Conservation (phyloP, 148 eudicot genomes). For the Diospyros lotus region DNA sequence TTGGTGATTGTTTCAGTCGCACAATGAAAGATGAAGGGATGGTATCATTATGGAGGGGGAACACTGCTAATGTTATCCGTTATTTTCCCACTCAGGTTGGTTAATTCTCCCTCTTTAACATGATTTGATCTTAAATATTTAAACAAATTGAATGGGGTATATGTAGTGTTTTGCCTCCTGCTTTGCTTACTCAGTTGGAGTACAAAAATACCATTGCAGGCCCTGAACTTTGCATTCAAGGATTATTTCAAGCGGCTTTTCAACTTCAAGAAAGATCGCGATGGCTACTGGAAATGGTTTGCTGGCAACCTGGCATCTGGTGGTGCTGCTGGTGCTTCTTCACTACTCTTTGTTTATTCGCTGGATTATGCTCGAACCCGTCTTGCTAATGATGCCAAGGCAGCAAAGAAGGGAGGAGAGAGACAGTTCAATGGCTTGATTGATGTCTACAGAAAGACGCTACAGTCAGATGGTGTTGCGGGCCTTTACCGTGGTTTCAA, state of each 20-base stretch:
- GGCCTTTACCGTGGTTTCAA: slow-evolving; percentile 80
- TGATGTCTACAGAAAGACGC: slow-evolving; percentile 68
- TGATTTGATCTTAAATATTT: not conserved
- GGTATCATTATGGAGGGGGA: slow-evolving; percentile 44
- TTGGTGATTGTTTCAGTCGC: slow-evolving; percentile 36
- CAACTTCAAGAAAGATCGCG: slow-evolving; percentile 67
- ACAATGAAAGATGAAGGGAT: slow-evolving; percentile 40
- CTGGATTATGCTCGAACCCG: slow-evolving; percentile 70
- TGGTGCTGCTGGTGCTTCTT: slow-evolving; percentile 70
- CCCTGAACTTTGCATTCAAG: slow-evolving; percentile 71
- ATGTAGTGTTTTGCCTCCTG: too few relatives aligned
- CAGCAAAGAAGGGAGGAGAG: slow-evolving; percentile 59
- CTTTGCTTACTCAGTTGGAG: not conserved
- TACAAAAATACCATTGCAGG: slow-evolving; percentile 21
- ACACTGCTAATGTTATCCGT: slow-evolving; percentile 47
- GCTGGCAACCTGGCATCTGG: slow-evolving; percentile 72
- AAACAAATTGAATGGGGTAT: too few relatives aligned
- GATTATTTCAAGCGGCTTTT: slow-evolving; percentile 70
- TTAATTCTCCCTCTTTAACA: not conserved
- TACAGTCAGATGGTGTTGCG: slow-evolving; percentile 57
- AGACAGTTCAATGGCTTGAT: slow-evolving; percentile 68
- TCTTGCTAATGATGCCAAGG: slow-evolving; percentile 56
- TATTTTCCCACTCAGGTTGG: slow-evolving; percentile 51
- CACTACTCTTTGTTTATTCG: slow-evolving; percentile 57
- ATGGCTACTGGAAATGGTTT: slow-evolving; percentile 73